Conservation (phyloP, 164 flowering plant genomes). For the Dillenia turbinata region DNA sequence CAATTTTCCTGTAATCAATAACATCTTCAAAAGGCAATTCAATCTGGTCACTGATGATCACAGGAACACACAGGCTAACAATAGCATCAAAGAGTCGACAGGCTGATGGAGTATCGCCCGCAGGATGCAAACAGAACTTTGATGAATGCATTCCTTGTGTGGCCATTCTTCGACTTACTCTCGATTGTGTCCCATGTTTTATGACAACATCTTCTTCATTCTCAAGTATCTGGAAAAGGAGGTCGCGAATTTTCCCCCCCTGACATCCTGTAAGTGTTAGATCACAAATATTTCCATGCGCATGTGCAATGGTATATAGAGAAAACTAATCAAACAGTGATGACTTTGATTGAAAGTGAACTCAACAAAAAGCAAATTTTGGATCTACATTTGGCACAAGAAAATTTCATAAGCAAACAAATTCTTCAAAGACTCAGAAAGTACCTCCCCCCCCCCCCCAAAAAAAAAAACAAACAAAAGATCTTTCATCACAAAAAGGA, state of each 20-base stretch:
- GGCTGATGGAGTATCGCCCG: conserved; percentile 99
- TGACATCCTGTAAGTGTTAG: conserved; percentile 21
- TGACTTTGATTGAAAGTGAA: too few species aligned
- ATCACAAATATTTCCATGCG: too few species aligned
- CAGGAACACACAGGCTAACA: conserved; percentile 94
- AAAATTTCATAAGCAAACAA: too few species aligned
- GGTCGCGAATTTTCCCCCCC: conserved; percentile 96
- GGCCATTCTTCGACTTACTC: conserved; percentile 93
- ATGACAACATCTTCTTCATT: conserved; percentile 66
- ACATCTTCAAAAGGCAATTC: conserved; percentile 97
- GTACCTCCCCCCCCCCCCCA: too few species aligned
- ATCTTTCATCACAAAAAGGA: too few species aligned
- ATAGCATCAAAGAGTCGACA: conserved; percentile 98
- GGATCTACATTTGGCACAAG: too few species aligned
- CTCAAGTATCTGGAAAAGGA: conserved; percentile 85
- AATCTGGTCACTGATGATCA: conserved; percentile 78
- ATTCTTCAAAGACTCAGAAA: too few species aligned
- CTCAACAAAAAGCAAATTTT: too few species aligned
- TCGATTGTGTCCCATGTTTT: conserved; percentile 93
- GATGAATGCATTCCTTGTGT: conserved; percentile 94
- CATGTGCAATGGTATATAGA: too few species aligned
- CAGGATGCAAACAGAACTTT: conserved; percentile 95
- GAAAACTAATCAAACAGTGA: too few species aligned
- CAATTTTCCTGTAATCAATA: conserved; percentile 80
- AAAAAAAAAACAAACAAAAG: too few species aligned